Conservation (phyloP, 2,329 filamentous ascomycete genomes). For the Capronia coronata region DNA sequence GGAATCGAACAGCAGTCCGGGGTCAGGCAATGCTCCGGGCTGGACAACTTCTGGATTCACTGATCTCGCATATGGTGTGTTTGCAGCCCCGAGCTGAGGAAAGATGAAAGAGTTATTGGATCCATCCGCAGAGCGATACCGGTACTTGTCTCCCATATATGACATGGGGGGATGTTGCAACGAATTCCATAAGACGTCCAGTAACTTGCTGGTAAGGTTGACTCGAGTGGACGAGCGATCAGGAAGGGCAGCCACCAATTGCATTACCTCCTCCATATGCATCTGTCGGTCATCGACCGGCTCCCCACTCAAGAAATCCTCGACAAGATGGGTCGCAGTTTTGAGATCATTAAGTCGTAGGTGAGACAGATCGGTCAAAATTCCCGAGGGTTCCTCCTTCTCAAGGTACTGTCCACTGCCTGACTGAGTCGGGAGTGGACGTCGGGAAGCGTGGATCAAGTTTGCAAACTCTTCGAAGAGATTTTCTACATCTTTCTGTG, state of each 20-base stretch:
- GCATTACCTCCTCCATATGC: constrained; percentile 67
- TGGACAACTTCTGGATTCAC: constrained; percentile 50
- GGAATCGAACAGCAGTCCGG: constrained; percentile 46
- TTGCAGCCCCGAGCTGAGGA: constrained; percentile 61
- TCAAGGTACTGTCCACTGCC: constrained; percentile 56
- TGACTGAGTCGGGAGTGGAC: constrained; percentile 58
- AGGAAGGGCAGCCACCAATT: constrained; percentile 60
- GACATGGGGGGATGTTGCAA: constrained; percentile 66
- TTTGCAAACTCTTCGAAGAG: constrained; percentile 43
- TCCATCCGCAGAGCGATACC: constrained; percentile 64
- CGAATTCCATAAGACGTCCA: constrained; percentile 63
- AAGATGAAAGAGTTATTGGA: constrained; percentile 64
- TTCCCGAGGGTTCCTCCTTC: constrained; percentile 44
- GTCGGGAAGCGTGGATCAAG: constrained; percentile 48
- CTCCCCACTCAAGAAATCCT: constrained; percentile 57
- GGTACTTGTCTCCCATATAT: constrained; percentile 49
- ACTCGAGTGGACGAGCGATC: constrained; percentile 55
- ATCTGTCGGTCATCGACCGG: constrained; percentile 69
- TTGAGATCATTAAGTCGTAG: constrained; percentile 54
- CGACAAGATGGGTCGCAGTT: constrained; percentile 57
- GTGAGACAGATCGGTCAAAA: constrained; percentile 53
- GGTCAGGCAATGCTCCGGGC: constrained; percentile 62
- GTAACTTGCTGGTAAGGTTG: constrained; percentile 60
- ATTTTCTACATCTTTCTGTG: constrained; percentile 37
- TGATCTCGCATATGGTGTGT: constrained; percentile 60